Base-by-base conservation (phyloP, 306 rosid species). In the Amphicarpaea edgeworthii region DNA sequence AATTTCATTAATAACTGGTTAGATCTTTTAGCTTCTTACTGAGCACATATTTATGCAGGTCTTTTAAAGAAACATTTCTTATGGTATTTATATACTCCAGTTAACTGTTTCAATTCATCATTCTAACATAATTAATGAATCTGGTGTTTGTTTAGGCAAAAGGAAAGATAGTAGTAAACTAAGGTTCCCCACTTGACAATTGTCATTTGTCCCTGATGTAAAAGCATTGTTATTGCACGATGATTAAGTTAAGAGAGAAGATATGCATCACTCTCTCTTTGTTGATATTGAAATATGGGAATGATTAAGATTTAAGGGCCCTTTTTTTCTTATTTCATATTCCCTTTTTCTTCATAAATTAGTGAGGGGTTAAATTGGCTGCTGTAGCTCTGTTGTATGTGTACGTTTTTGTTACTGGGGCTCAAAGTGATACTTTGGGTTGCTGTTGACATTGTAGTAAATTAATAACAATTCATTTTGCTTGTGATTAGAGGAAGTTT, bases 221-320 rank as follows among this genome's bases (percentile, higher is more conserved):
- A 40, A 40, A 79, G 26, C 73, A 40, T 12, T 24, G 26, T 53
- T 63, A 71, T 20, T 42, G 23, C 64, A 75, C 11, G 14, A 50
- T 70, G 58, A 14, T 42, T 76, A 45, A 45, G 71, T 21, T 65
- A 30, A 61, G 67, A 16, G 67, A 79, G 66, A 79, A 26, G 67
- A 51, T 20, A 69, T 46, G 45, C 42, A 49, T 60, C 0, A 4
- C 32, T 12, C 37, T 43, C 9, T 37, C 42, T 59, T 40, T 68
- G 72, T 75, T 68, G 72, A 63, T 12, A 53, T 50, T 77, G 57
- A 64, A 60, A 34, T 45, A 26, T 43, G 57, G 70, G 62, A 75
- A 37, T 64, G 65, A 38, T 55, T 10, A 40, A 40, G 11, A 9
- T 40, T 40, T 63, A 55, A 59, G 46, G 53, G 17, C 47, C 70